Evolutionary conservation across 176 grass and related monocot species (phyloP), one percentile per base, ranked within the genome.

Genomic region (Eremochloa ophiuroides): DNA sequence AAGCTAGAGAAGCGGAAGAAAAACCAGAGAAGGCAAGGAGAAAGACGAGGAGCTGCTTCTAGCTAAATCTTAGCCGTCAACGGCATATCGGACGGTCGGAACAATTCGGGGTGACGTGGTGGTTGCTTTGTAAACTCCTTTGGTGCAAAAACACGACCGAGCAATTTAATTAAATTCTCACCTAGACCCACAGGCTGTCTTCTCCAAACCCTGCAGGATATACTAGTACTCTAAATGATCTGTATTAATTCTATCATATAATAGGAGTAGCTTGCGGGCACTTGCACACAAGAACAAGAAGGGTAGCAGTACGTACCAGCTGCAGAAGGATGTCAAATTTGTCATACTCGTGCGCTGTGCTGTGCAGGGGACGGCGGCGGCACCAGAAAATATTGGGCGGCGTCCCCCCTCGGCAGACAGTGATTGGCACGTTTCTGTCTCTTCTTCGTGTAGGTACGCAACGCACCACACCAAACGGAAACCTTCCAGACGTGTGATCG

Each of bases 351-450:
- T 85, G 62, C 44, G 30, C 62, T 80, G 26, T 61, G 75, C 50
- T 63, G 10, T 28, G 68, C 75, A 67, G 15, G 20, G 37, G 39
- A 16, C 38, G 23, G 15, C 61, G 38, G 10, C 87, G 82, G 63
- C 44, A 56, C 78, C n/a, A n/a, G n/a, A n/a, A n/a, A n/a, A 59
- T 82, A 72, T 85, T 27, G 15, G 55, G 82, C 87, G 59, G 20
- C 16, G 41, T 70, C 48, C 9, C 60, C 9, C 68, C 69, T 66
- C n/a, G 50, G 25, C 69, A 62, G 76, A 30, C 82, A 76, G 34
- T 15, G 64, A 81, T 81, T 71, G 72, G 53, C 87, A 82, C 55
- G 78, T 85, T 89, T 30, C 55, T 25, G 55, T 26, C 55, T 26
- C 55, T 26, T 26, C 55, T 7, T n/a, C n/a, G n/a, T n/a, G 87